Evolutionary conservation across 2,329 filamentous ascomycete genomes (phyloP).

Genomic region (Cordyceps javanica): DNA sequence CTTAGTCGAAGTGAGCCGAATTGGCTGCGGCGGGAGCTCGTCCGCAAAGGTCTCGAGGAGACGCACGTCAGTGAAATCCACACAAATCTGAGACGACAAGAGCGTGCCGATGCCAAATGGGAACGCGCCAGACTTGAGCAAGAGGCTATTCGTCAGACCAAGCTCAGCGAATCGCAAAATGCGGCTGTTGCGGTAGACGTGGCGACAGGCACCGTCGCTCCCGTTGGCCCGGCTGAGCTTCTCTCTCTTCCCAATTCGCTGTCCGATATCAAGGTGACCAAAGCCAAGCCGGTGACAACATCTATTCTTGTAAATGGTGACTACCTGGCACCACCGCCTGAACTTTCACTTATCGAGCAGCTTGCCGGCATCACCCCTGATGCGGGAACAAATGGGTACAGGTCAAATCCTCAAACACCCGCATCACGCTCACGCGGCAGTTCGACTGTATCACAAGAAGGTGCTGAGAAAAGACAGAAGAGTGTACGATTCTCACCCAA

Average conservation of each 20-base stretch:
- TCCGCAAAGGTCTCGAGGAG: conserved; percentile 57
- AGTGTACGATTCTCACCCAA: conserved; percentile 65
- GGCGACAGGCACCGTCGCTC: conserved; percentile 16
- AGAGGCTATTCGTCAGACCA: conserved; percentile 71
- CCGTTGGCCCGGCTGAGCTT: conserved; percentile 40
- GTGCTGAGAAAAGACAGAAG: conserved; percentile 43
- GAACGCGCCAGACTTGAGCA: conserved; percentile 85
- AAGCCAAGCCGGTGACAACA: conserved; percentile 1
- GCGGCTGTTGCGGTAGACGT: conserved; percentile 16
- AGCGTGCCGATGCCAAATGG: conserved; percentile 80
- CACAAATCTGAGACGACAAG: conserved; percentile 69
- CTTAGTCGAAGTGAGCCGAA: conserved; percentile 91
- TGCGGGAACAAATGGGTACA: not conserved
- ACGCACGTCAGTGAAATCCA: conserved; percentile 73
- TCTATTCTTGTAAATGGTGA: conserved; percentile 9
- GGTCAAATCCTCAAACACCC: not conserved
- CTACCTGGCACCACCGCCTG: not conserved
- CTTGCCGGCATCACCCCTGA: conserved; percentile 1
- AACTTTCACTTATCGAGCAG: conserved; percentile 11
- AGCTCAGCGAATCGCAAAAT: conserved; percentile 37
- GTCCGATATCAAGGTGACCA: conserved; percentile 33
- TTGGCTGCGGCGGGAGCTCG: conserved; percentile 81
- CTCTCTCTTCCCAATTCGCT: conserved; percentile 51
- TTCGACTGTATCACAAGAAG: not conserved
- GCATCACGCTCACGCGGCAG: conserved; percentile 5